Evolutionary conservation across 495 filamentous ascomycete genomes (phyloP).

Genomic region (Cercophora newfieldiana): DNA sequence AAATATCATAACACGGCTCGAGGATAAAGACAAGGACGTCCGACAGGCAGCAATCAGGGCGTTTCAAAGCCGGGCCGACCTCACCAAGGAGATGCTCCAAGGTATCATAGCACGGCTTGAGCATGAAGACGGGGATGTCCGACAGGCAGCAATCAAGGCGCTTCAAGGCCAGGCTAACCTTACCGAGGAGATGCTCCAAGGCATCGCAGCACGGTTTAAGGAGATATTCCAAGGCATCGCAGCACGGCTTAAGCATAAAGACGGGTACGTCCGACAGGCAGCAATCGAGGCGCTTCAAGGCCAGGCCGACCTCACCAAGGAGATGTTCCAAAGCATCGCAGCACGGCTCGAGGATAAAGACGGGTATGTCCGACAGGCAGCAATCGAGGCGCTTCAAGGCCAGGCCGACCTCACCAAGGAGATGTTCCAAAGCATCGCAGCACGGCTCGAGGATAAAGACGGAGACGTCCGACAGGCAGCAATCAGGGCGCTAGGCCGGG

Average conservation of each 20-base stretch:
- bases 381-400: conserved; percentile 6
- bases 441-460: no score
- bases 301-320: conserved; percentile 15
- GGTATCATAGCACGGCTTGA: conserved; percentile 19
- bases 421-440: no score
- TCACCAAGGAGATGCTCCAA: conserved; percentile 17
- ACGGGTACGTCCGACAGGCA: conserved; percentile 12
- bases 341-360: conserved; percentile 14
- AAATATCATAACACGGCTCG: conserved; percentile 1
- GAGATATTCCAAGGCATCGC: not conserved
- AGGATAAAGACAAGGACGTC: conserved; percentile 6
- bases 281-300: conserved; percentile 11
- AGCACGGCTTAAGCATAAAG: conserved; percentile 10
- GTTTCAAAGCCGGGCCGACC: conserved; percentile 2
- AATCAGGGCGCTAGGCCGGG: no score
- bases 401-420: conserved; percentile 11
- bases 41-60: conserved; percentile 11
- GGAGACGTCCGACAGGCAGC: no score
- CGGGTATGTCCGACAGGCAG: conserved; percentile 8
- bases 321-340: conserved; percentile 14
- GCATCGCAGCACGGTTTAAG: conserved; percentile 7
- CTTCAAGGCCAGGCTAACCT: conserved; percentile 9
- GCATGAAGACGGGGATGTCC: conserved; percentile 11
- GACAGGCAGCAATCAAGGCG: conserved; percentile 7
- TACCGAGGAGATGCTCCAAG: conserved; percentile 13